Percentiles rank a stretch among this genome's conserved stretches.
Evolutionary conservation across 2,329 filamentous ascomycete genomes (phyloP).

Genomic region (Fusarium guadeloupense): DNA sequence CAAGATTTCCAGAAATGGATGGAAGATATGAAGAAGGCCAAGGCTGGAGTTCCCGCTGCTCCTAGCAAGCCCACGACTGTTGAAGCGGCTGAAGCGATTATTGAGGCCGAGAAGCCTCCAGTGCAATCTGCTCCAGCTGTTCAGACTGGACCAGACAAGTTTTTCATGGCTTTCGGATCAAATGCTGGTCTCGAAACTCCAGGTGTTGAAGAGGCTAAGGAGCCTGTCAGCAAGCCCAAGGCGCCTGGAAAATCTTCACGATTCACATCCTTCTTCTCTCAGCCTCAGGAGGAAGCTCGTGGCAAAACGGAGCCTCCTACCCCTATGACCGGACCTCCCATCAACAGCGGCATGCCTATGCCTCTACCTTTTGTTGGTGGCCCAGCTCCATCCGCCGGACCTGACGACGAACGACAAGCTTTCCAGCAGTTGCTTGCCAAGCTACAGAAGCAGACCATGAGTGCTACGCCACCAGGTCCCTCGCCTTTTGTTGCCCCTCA

Average conservation of each 20-base stretch:
- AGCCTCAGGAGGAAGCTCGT: slow-evolving; percentile 60
- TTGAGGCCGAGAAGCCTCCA: slow-evolving; percentile 62
- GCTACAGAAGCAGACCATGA: slow-evolving; percentile 69
- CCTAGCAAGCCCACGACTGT: slow-evolving; percentile 50
- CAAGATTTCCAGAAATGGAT: slow-evolving; percentile 97
- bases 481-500: slow-evolving; percentile 57
- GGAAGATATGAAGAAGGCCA: slow-evolving; percentile 83
- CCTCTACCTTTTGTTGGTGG: slow-evolving; percentile 27
- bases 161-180: slow-evolving; percentile 70
- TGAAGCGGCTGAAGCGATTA: slow-evolving; percentile 48
- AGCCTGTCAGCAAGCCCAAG: slow-evolving; percentile 62
- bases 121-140: slow-evolving; percentile 69
- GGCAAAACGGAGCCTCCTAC: slow-evolving; percentile 60
- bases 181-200: slow-evolving; percentile 57
- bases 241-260: slow-evolving; percentile 75
- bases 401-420: slow-evolving; percentile 81
- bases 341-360: slow-evolving; percentile 22
- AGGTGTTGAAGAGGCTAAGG: slow-evolving; percentile 60
- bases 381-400: slow-evolving; percentile 49
- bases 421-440: slow-evolving; percentile 86
- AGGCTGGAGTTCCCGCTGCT: slow-evolving; percentile 49
- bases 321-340: slow-evolving; percentile 48
- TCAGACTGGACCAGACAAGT: slow-evolving; percentile 77
- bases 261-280: slow-evolving; percentile 81
- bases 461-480: slow-evolving; percentile 56